Conservation (phyloP, 78 protist genomes). For the Speleostelium caveatum region DNA sequence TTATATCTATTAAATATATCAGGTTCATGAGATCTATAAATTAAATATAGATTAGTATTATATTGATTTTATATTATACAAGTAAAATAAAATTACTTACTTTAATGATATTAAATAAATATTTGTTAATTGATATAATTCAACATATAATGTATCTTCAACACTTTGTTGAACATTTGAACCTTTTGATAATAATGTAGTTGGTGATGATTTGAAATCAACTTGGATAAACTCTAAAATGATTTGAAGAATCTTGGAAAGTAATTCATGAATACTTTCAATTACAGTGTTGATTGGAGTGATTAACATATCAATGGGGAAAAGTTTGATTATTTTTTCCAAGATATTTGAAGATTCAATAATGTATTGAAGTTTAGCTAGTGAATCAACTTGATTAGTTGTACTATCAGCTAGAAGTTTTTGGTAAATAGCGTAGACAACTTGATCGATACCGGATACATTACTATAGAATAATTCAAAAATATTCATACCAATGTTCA, state of each 20-base stretch:
- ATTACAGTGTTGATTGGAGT: not conserved
- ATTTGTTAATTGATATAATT: not conserved
- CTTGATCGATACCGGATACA: constrained; percentile 27
- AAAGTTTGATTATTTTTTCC: not conserved
- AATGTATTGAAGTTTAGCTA: not conserved
- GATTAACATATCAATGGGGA: not conserved
- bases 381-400: not conserved
- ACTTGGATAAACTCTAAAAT: constrained; percentile 11
- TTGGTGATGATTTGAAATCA: constrained; percentile 12
- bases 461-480: constrained; percentile 43
- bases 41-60: not conserved
- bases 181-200: not conserved
- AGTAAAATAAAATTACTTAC: not conserved
- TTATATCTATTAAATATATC: not conserved
- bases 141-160: constrained; percentile 5
- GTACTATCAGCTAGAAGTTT: not conserved
- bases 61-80: too few species aligned
- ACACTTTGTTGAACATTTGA: not conserved
- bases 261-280: not conserved
- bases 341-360: constrained; percentile 7
- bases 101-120: constrained; percentile 14
- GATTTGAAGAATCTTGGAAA: not conserved
- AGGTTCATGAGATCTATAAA: not conserved
- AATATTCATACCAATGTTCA: constrained; percentile 34
- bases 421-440: not conserved